A percentile compares a stretch with the other conserved stretches of the same genome.
Conservation (phyloP, 805 yeast genomes). For the Candida ortonii region DNA sequence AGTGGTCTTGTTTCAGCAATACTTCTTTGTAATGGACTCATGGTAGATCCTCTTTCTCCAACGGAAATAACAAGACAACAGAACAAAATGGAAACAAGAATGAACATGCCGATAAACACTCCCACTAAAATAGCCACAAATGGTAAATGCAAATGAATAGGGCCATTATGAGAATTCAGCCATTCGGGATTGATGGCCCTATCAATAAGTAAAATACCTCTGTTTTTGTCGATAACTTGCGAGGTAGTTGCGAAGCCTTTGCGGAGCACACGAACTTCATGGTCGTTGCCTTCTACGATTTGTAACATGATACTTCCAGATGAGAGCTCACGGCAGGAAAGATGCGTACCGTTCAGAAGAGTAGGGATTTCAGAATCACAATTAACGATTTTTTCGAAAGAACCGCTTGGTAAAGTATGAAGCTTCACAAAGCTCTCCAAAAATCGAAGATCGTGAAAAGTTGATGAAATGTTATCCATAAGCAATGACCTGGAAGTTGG, state of each 20-base stretch:
- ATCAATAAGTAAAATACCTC: slow-evolving; percentile 65
- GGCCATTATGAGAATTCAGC: slow-evolving; percentile 44
- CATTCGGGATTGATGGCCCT: slow-evolving; percentile 64
- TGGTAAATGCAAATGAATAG: slow-evolving; percentile 61
- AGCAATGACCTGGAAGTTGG: slow-evolving; percentile 62
- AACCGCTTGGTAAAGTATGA: slow-evolving; percentile 65
- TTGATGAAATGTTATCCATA: slow-evolving; percentile 47
- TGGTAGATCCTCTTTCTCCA: slow-evolving; percentile 18
- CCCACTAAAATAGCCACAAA: slow-evolving; percentile 68
- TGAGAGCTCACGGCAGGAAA: slow-evolving; percentile 42
- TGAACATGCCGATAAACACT: slow-evolving; percentile 55
- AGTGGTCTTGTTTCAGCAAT: slow-evolving; percentile 20
- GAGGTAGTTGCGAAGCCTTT: slow-evolving; percentile 55
- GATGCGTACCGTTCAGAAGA: slow-evolving; percentile 40
- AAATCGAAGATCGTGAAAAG: slow-evolving; percentile 31
- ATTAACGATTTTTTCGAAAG: slow-evolving; percentile 42
- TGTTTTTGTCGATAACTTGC: slow-evolving; percentile 10
- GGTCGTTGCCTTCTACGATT: slow-evolving; percentile 47
- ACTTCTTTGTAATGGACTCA: neutral
- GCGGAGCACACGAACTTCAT: slow-evolving; percentile 55
- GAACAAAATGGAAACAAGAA: slow-evolving; percentile 32
- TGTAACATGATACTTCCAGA: slow-evolving; percentile 38
- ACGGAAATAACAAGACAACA: slow-evolving; percentile 37
- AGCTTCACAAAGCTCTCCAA: slow-evolving; percentile 56
- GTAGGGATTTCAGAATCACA: slow-evolving; percentile 50